phyloP scores from a whole-genome alignment of 306 rosid genomes.

The Lathyrus sativus region DNA sequence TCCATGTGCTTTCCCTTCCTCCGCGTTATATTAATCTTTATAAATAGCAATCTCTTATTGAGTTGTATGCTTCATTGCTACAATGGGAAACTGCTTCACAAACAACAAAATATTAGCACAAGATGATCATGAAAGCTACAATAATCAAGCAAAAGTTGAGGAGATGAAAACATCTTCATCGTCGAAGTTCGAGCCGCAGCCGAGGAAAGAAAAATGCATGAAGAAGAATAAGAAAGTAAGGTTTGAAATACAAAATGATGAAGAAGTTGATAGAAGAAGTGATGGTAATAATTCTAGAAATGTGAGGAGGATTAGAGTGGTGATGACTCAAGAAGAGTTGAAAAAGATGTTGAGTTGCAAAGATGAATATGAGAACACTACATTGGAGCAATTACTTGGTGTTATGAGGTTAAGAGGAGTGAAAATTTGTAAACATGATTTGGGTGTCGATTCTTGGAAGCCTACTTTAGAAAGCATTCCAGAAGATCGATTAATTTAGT shows the following conservation, averaged over 20 bases:
- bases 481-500: conserved; percentile 48
- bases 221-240: conserved; percentile 48
- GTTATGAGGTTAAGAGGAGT: conserved; percentile 56
- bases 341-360: conserved; percentile 52
- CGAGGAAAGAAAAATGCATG: conserved; percentile 23
- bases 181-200: conserved; percentile 22
- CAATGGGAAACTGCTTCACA: conserved; percentile 81
- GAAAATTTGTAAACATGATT: conserved; percentile 40
- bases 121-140: conserved; percentile 39
- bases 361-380: conserved; percentile 30
- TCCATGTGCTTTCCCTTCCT: conserved; percentile 63
- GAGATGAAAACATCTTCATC: not conserved
- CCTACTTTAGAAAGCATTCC: conserved; percentile 71
- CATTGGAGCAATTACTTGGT: conserved; percentile 62
- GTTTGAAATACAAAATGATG: conserved; percentile 35
- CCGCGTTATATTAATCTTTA: conserved; percentile 18
- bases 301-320: conserved; percentile 80
- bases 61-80: not conserved
- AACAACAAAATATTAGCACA: conserved; percentile 49
- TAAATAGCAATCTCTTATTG: conserved; percentile 10
- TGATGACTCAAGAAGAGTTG: conserved; percentile 76
- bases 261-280: not conserved
- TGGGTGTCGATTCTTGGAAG: conserved; percentile 46
- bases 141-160: conserved; percentile 35
- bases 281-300: conserved; percentile 39